Evolutionary conservation across 2,329 filamentous ascomycete species (phyloP).

Genomic region (Neurospora sp.): DNA sequence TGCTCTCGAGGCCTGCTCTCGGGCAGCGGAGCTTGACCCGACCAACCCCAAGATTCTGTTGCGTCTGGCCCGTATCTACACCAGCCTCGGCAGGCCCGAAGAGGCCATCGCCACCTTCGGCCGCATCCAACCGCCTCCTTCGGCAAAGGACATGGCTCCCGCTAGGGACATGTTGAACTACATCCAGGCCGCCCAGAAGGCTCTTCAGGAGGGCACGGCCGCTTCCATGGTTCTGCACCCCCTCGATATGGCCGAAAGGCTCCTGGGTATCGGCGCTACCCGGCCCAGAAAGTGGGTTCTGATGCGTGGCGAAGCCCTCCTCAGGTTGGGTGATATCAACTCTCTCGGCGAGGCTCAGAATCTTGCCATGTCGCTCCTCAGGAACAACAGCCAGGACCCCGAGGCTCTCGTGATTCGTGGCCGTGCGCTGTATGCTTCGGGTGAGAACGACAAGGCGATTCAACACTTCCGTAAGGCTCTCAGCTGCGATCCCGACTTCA

Average conservation of each 20-base stretch:
- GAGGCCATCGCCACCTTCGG: conserved; percentile 78
- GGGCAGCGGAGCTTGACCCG: conserved; percentile 74
- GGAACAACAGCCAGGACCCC: conserved; percentile 81
- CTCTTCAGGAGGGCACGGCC: conserved; percentile 62
- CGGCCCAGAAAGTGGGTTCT: conserved; percentile 90
- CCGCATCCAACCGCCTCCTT: conserved; percentile 69
- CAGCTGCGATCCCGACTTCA: conserved; percentile 84
- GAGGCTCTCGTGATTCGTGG: conserved; percentile 88
- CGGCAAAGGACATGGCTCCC: conserved; percentile 75
- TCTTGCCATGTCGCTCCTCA: conserved; percentile 77
- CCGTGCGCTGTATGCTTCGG: conserved; percentile 77
- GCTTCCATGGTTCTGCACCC: conserved; percentile 90
- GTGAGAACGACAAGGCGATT: conserved; percentile 90
- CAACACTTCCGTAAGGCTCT: conserved; percentile 87
- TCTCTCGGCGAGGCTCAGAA: conserved; percentile 86
- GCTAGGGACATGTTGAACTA: conserved; percentile 79
- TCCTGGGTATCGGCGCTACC: conserved; percentile 63
- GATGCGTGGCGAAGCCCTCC: conserved; percentile 81
- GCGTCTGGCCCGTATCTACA: conserved; percentile 82
- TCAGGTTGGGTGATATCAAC: conserved; percentile 88
- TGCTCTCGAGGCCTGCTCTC: conserved; percentile 79
- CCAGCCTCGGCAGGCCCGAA: conserved; percentile 72
- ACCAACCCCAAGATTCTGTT: conserved; percentile 81
- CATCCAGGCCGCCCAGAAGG: conserved; percentile 69
- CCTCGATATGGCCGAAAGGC: conserved; percentile 79